These are phyloP conservation scores for Claviceps sp. DNA, from an alignment of 2,329 filamentous ascomycete species.

Conservation along the genomic window DNA sequence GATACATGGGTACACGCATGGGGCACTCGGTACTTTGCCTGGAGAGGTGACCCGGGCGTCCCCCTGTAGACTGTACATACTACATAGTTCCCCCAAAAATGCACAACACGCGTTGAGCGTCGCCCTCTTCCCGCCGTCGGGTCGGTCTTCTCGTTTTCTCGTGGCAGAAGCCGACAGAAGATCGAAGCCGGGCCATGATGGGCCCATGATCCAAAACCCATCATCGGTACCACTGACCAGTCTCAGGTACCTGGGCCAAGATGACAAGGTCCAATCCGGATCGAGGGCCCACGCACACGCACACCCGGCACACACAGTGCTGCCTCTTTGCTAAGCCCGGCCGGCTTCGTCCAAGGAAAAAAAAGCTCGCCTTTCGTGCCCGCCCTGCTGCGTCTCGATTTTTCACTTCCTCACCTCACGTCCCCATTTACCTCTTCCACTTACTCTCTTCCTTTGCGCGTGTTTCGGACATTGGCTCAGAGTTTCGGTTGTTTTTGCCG, in stretches of 20 bases:
- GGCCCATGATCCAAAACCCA: too few relatives aligned
- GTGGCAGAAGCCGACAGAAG: slow-evolving; percentile 2
- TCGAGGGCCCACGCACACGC: slow-evolving; percentile 1
- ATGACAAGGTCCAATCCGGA: background rate
- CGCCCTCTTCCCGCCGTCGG: background rate
- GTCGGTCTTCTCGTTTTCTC: background rate
- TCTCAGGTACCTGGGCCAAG: too few relatives aligned
- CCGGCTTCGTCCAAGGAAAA: slow-evolving; percentile 9
- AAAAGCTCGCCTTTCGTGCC: slow-evolving; percentile 22
- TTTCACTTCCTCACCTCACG: slow-evolving; percentile 15
- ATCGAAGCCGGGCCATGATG: background rate
- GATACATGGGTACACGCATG: too few relatives aligned
- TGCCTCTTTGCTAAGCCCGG: background rate
- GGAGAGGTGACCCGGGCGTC: too few relatives aligned
- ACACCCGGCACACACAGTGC: background rate
- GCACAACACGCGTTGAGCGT: background rate
- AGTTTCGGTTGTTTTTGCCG: slow-evolving; percentile 34
- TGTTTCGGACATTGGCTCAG: slow-evolving; percentile 30
- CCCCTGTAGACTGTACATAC: too few relatives aligned
- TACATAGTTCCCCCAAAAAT: too few relatives aligned
- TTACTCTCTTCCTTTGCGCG: slow-evolving; percentile 31
- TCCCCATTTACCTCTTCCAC: slow-evolving; percentile 24
- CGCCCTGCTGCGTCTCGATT: slow-evolving; percentile 20
- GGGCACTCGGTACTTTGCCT: too few relatives aligned
- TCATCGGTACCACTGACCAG: too few relatives aligned